Conservation (phyloP, 768 basidiomycete species). For the Mycena indigotica region DNA sequence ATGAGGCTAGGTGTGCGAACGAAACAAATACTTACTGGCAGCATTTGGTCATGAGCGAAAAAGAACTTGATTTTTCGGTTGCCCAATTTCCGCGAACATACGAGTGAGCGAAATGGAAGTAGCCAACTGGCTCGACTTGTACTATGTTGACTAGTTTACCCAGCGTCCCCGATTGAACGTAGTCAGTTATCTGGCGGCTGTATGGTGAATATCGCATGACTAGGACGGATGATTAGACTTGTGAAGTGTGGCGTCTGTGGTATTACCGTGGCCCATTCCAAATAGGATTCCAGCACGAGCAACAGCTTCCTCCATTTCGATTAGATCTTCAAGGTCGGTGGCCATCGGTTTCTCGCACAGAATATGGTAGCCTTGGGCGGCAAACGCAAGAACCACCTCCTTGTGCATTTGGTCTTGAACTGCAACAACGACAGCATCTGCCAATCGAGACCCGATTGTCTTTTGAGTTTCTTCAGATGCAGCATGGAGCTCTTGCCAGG, state of each 20-base stretch:
- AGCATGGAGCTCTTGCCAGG: conserved; percentile 70
- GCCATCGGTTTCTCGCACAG: conserved; percentile 95
- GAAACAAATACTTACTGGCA: conserved; percentile 62
- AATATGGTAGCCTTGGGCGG: conserved; percentile 82
- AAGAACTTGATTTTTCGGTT: conserved; percentile 67
- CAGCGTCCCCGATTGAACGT: conserved; percentile 69
- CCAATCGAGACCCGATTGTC: conserved; percentile 68
- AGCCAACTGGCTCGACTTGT: conserved; percentile 84
- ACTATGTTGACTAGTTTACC: conserved; percentile 82
- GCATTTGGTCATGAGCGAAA: conserved; percentile 86
- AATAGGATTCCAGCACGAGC: conserved; percentile 74
- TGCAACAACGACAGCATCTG: conserved; percentile 79
- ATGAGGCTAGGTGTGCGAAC: conserved; percentile 6
- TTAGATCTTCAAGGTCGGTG: conserved; percentile 68
- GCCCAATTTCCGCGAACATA: conserved; percentile 86
- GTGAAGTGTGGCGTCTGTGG: no score
- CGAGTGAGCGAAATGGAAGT: conserved; percentile 28
- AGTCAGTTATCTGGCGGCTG: conserved; percentile 64
- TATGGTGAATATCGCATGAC: conserved; percentile 90
- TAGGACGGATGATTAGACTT: conserved; percentile 31
- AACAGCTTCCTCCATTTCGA: conserved; percentile 74
- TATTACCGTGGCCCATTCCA: conserved; percentile 88
- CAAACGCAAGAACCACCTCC: conserved; percentile 74
- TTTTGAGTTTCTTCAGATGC: conserved; percentile 69
- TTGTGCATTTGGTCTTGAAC: conserved; percentile 82